Evolutionary conservation across 805 yeast genomes (phyloP), one percentile per base, ranked within the genome.

Genomic region (Ogataea ramenticola): DNA sequence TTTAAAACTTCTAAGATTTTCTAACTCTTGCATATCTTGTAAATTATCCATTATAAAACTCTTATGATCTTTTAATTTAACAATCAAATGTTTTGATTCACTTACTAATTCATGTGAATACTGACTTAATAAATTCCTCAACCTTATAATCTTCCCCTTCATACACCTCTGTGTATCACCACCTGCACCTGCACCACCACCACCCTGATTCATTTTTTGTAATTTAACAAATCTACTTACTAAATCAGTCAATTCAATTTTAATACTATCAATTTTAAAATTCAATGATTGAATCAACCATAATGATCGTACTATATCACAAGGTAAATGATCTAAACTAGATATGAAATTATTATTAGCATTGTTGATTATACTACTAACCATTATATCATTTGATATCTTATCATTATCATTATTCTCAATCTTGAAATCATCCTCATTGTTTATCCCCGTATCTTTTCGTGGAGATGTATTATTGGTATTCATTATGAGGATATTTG

Each of bases 271-370:
- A 22, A 49, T 55, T 35, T 52, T 48, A 26, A 65, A 40, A 26
- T 57, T 52, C 35, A 66, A 47, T 16, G 58, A 55, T 45, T 66
- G 70, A 5, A 62, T 56, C 10, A 66, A 32, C 70, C 70, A 66
- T 39, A 66, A 43, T 3, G 65, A 61, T 36, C 68, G 46, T 19
- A 62, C 65, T 9, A 66, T 48, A 42, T 66, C 70, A 46, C 70
- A 66, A 1, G 70, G 70, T 15, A 66, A 43, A 45, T 66, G 70
- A 44, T 66, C 70, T 42, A 66, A 49, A 11, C 63, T 60, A 8
- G 66, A 64, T 12, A 64, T 61, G 43, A 64, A 62, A 17, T 64
- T 64, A 45, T 62, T 39, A 39, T 39, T 39, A 4, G 41, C 27
- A 36, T 22, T 36, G 14, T 21, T 22, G 12, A 22, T 36, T 15